These are phyloP conservation scores for Arachnomyces sp. DNA, from an alignment of 2,329 filamentous ascomycete species.

Conservation along the genomic window DNA sequence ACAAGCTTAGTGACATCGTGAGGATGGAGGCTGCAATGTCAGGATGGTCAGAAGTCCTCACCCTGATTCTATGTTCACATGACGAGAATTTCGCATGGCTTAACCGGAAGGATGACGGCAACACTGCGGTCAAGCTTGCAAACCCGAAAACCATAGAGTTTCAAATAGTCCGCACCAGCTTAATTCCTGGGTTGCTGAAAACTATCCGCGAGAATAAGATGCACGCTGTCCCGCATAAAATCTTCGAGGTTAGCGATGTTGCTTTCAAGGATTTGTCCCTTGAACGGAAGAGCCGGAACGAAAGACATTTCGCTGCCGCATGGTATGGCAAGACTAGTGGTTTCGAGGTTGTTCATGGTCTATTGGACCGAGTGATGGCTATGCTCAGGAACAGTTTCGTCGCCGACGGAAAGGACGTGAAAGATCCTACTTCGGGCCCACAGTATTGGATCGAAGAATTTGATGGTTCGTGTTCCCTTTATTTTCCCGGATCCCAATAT, in stretches of 20 bases:
- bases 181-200: slow-evolving; percentile 83
- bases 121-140: slow-evolving; percentile 72
- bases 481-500: neutral
- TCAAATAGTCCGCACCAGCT: slow-evolving; percentile 80
- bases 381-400: slow-evolving; percentile 85
- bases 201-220: slow-evolving; percentile 90
- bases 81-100: slow-evolving; percentile 97
- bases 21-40: slow-evolving; percentile 84
- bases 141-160: slow-evolving; percentile 93
- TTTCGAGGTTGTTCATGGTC: slow-evolving; percentile 90
- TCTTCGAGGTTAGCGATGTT: slow-evolving; percentile 87
- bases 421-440: slow-evolving; percentile 50
- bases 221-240: slow-evolving; percentile 79
- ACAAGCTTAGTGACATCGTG: slow-evolving; percentile 90
- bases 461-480: slow-evolving; percentile 50
- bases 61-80: slow-evolving; percentile 90
- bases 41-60: slow-evolving; percentile 94
- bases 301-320: slow-evolving; percentile 90
- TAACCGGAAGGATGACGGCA: slow-evolving; percentile 80
- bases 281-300: slow-evolving; percentile 85
- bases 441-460: slow-evolving; percentile 95
- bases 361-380: slow-evolving; percentile 82
- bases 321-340: slow-evolving; percentile 92
- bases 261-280: slow-evolving; percentile 76
- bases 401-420: slow-evolving; percentile 63